Evolutionary conservation across 768 basidiomycete genomes (phyloP), one percentile per base, ranked within the genome.

Genomic region (Sporobolomyces roseus): DNA sequence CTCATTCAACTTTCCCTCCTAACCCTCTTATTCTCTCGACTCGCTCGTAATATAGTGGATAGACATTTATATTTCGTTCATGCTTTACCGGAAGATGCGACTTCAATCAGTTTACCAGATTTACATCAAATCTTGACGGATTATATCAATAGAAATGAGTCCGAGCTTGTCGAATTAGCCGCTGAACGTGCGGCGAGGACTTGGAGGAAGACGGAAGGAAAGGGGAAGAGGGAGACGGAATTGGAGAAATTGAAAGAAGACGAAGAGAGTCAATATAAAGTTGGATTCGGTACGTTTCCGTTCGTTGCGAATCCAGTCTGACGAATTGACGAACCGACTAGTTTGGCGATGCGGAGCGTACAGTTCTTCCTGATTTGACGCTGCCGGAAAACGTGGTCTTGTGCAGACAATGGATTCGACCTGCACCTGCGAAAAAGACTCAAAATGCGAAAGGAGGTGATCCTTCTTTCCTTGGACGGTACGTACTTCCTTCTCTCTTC

Each of bases 391-490:
- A 73, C 56, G 72, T 73, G 23, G 51, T 36, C n/a, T 3, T 73
- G 19, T 70, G 68, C 33, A 58, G 68, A 21, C 72, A 70, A 53
- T 73, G 72, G 72, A 32, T 56, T 21, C 29, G 41, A 38, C 72
- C 72, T 0, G 59, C 65, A 2, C 65, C 67, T 4, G 16, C 61
- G 10, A 69, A 64, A 38, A 32, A 38, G n/a, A 41, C 35, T 27
- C 66, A 68, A 52, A 64, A 66, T 52, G 36, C 60, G 1, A 72
- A 72, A 43, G 71, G 71, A 9, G 71, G 71, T 30, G 71, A 73
- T 54, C 71, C 71, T 4, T 69, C 67, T 9, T 73, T 63, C 67
- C 61, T 73, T 27, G 67, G 67, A 7, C 71, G 71, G 61, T 66
- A 2, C 30, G 61, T n/a, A n/a, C n/a, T n/a, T n/a, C n/a, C 29